Conservation (phyloP, 768 basidiomycete species). For the Clathrus columnatus region DNA sequence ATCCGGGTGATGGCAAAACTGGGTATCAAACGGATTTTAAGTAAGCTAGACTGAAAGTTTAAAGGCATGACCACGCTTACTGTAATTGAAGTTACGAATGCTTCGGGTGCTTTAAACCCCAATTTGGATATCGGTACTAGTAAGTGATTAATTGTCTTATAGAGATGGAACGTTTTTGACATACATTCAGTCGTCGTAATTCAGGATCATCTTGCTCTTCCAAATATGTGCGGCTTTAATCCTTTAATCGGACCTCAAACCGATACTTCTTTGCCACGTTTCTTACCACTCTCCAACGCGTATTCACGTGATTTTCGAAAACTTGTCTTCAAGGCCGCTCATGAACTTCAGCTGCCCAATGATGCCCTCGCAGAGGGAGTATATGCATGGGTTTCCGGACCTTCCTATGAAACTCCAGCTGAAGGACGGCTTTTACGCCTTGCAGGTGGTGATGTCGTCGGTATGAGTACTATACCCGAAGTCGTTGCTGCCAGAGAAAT, state of each 20-base stretch:
- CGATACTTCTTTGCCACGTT: conserved; percentile 55
- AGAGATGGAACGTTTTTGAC: too few species aligned
- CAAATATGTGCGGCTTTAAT: conserved; percentile 68
- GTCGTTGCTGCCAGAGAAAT: conserved; percentile 74
- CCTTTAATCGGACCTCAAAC: conserved; percentile 67
- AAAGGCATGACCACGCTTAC: neutral
- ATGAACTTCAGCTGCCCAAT: conserved; percentile 43
- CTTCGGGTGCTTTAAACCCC: conserved; percentile 74
- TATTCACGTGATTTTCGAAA: conserved; percentile 69
- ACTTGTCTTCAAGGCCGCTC: conserved; percentile 61
- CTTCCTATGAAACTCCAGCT: conserved; percentile 83
- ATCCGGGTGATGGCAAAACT: conserved; percentile 71
- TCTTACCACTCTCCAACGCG: conserved; percentile 77
- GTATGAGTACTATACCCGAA: conserved; percentile 91
- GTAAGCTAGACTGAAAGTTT: conserved; percentile 32
- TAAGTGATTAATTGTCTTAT: too few species aligned
- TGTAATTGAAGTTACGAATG: conserved; percentile 65
- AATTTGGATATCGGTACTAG: conserved; percentile 71
- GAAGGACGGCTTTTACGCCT: conserved; percentile 70
- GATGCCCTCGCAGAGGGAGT: conserved; percentile 67
- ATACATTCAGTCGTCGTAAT: conserved; percentile 62
- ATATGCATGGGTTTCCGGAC: conserved; percentile 87
- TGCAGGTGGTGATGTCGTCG: conserved; percentile 83
- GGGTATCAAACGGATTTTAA: conserved; percentile 67
- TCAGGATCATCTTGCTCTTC: conserved; percentile 77